phyloP scores from a whole-genome alignment of 2,329 filamentous ascomycete genomes.

The Pseudogymnoascus sp. region DNA sequence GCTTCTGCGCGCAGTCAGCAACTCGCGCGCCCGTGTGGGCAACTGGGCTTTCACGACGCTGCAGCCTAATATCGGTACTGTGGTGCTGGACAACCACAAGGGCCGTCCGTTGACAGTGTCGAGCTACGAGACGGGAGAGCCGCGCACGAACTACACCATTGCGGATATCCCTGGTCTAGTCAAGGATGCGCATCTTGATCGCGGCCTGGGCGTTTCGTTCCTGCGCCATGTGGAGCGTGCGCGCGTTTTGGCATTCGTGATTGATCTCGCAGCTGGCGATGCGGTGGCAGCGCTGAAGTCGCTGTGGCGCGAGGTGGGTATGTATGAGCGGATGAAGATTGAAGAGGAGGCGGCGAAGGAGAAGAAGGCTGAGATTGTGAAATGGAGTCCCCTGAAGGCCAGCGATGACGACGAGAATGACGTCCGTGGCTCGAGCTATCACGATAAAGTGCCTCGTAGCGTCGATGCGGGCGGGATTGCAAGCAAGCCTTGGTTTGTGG shows the following conservation, averaged over 20 bases:
- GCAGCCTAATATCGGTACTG: constrained; percentile 90
- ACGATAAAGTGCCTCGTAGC: constrained; percentile 18
- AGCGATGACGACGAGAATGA: constrained; percentile 32
- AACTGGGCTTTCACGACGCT: constrained; percentile 97
- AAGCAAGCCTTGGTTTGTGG: constrained; percentile 94
- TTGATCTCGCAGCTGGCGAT: constrained; percentile 75
- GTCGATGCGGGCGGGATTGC: constrained; percentile 47
- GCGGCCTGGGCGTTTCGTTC: constrained; percentile 84
- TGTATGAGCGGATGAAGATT: constrained; percentile 65
- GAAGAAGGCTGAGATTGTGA: constrained; percentile 42
- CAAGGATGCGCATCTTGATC: constrained; percentile 84
- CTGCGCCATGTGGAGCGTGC: constrained; percentile 91
- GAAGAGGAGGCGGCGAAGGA: constrained; percentile 63
- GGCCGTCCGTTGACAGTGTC: constrained; percentile 54
- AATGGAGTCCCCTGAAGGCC: constrained; percentile 44
- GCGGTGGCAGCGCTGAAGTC: constrained; percentile 70
- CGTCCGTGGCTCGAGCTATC: background rate
- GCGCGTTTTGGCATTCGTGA: constrained; percentile 83
- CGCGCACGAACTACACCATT: constrained; percentile 77
- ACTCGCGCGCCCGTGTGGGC: constrained; percentile 81
- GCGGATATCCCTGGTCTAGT: constrained; percentile 94
- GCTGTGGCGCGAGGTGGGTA: constrained; percentile 82
- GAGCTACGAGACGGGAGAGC: constrained; percentile 40
- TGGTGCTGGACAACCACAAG: constrained; percentile 80
- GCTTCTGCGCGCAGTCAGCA: constrained; percentile 76